These are phyloP conservation scores for Plasmodium berghei DNA, from an alignment of 169 alveolate genomes.

Conservation along the genomic window DNA sequence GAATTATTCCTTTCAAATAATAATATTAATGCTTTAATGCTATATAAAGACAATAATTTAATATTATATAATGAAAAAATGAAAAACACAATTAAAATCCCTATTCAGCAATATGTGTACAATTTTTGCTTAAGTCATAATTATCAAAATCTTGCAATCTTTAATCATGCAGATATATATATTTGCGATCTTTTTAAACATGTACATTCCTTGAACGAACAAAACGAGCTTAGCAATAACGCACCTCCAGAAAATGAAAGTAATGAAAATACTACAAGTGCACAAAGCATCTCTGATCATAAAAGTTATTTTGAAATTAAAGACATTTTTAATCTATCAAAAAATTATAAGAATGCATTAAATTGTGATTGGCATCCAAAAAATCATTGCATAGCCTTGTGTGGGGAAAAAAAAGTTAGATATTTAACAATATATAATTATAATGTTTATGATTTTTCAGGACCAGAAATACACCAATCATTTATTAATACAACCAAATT, in stretches of 20 bases:
- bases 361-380: slow-evolving; percentile 76
- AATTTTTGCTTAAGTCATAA: slow-evolving; percentile 70
- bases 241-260: slow-evolving; percentile 16
- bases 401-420: slow-evolving; percentile 58
- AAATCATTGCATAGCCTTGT: slow-evolving; percentile 65
- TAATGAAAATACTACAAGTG: background rate
- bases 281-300: background rate
- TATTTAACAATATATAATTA: slow-evolving; percentile 64
- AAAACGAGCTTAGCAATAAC: slow-evolving; percentile 1
- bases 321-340: slow-evolving; percentile 52
- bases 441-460: slow-evolving; percentile 71
- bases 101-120: slow-evolving; percentile 57
- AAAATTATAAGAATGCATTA: slow-evolving; percentile 48
- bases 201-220: background rate
- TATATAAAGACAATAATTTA: slow-evolving; percentile 58
- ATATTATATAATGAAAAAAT: slow-evolving; percentile 43
- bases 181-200: slow-evolving; percentile 50
- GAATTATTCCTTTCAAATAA: slow-evolving; percentile 30
- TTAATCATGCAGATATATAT: slow-evolving; percentile 53
- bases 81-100: slow-evolving; percentile 33
- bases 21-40: slow-evolving; percentile 33
- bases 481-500: slow-evolving; percentile 57
- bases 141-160: slow-evolving; percentile 64
- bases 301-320: slow-evolving; percentile 24
- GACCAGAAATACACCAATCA: slow-evolving; percentile 35